Evolutionary conservation across 2,329 filamentous ascomycete genomes (phyloP).

Genomic region (Aspergillus terreus): DNA sequence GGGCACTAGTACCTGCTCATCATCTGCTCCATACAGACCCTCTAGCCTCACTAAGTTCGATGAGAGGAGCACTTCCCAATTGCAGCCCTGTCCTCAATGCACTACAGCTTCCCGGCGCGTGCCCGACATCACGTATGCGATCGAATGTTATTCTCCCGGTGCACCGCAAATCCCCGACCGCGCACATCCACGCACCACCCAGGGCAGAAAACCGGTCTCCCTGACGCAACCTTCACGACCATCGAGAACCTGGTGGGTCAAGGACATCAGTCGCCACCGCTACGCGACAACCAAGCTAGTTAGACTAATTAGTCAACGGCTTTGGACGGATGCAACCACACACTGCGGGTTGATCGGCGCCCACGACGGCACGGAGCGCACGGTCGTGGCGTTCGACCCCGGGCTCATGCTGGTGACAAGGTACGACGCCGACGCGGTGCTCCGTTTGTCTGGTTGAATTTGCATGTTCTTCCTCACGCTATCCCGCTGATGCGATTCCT

Average conservation of each 20-base stretch:
- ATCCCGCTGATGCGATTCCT: constrained; percentile 1
- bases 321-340: constrained; percentile 39
- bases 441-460: neutral
- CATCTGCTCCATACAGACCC: too few relatives aligned
- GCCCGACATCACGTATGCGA: too few relatives aligned
- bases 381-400: neutral
- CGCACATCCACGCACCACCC: constrained; percentile 49
- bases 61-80: too few relatives aligned
- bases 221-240: constrained; percentile 41
- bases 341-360: constrained; percentile 30
- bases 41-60: too few relatives aligned
- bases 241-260: constrained; percentile 46
- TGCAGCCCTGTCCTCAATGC: too few relatives aligned
- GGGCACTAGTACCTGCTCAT: too few relatives aligned
- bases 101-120: too few relatives aligned
- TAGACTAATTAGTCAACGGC: constrained; percentile 25
- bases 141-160: constrained; percentile 49
- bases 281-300: too few relatives aligned
- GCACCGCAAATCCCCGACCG: constrained; percentile 29
- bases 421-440: neutral
- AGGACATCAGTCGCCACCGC: too few relatives aligned
- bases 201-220: constrained; percentile 40
- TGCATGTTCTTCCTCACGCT: neutral
- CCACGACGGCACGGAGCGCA: constrained; percentile 24
- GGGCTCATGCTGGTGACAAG: too few relatives aligned